Evolutionary conservation across 1,284 basidiomycete genomes (phyloP), one percentile per base, ranked within the genome.

Genomic region (Cryptococcus jaspeensis): DNA sequence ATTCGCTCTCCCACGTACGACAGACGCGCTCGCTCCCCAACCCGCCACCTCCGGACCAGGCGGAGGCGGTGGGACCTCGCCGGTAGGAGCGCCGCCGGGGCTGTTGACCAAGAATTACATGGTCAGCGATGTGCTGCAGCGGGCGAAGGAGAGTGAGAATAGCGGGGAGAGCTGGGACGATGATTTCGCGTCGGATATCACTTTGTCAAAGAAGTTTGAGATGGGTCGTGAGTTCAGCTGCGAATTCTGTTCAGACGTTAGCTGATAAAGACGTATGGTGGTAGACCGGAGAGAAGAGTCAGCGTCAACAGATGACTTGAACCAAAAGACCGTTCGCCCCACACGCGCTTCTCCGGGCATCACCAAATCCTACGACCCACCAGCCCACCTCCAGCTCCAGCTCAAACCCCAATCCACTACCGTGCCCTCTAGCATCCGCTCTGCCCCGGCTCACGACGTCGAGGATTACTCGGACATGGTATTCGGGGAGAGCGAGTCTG

Each of bases 171-270:
- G 63, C 44, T 98, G 95, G 93, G 95, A 99, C 71, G 90, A 92
- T 65, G 95, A 99, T 73, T 99, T 98, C 69, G 92, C 93, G 68
- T 91, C 91, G 60, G 92, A 88, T 2, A 92, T 94, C 28, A 69
- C 68, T 1, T 50, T 73, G 11, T 62, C 74, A 3, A 71, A 68
- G n/a, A 71, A 67, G 45, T 46, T 71, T 5, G 53, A 32, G 28
- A 2, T 43, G 38, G 20, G 32, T 18, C 20, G 38, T 47, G 45
- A 47, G 45, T 47, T 6, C 20, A 11, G 20, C 43, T 23, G 23
- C 20, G 18, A 18, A 1, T 4, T 32, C 28, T 9, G n/a, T 6
- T 50, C 8, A 11, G 23, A 36, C n/a, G 22, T 47, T 13, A 3
- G 22, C 42, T 52, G 28, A 44, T 28, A 11, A 9, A n/a, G 12